phyloP scores from a whole-genome alignment of 257 asterid species.

The Primulina tabacum region DNA sequence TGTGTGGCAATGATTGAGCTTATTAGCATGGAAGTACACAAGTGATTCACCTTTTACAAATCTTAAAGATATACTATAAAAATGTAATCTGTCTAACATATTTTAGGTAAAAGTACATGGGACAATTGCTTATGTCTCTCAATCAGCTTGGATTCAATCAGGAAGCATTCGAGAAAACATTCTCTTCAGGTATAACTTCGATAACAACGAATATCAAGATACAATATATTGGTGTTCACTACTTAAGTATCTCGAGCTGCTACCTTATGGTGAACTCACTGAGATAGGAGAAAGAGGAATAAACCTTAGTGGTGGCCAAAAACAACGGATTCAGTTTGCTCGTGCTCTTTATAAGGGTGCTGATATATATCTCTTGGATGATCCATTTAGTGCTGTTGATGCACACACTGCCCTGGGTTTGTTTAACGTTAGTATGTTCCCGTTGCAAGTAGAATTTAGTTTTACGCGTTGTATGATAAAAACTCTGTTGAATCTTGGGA shows the following conservation, averaged over 20 bases:
- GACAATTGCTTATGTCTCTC: constrained; percentile 83
- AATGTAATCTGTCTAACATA: neutral
- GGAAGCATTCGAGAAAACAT: constrained; percentile 85
- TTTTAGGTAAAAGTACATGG: constrained; percentile 71
- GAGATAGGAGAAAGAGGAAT: too few relatives aligned
- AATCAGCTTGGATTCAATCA: constrained; percentile 97
- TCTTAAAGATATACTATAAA: neutral
- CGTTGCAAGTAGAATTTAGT: neutral
- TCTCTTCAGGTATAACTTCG: constrained; percentile 66
- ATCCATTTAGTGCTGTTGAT: constrained; percentile 97
- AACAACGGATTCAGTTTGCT: constrained; percentile 93
- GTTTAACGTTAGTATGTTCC: constrained; percentile 49
- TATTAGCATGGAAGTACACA: neutral
- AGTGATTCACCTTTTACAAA: neutral
- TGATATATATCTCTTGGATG: constrained; percentile 85
- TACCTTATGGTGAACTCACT: constrained; percentile 84
- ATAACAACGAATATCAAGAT: constrained; percentile 59
- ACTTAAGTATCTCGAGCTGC: constrained; percentile 73
- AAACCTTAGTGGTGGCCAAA: constrained; percentile 99
- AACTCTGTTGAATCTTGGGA: constrained; percentile 30
- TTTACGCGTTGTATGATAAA: neutral
- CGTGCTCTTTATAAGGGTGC: constrained; percentile 90
- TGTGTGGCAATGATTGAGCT: neutral
- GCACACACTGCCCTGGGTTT: constrained; percentile 92
- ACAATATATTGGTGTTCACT: constrained; percentile 76